These are phyloP conservation scores for Gomphus sp. DNA, from an alignment of 1,284 basidiomycete species.

Conservation along the genomic window DNA sequence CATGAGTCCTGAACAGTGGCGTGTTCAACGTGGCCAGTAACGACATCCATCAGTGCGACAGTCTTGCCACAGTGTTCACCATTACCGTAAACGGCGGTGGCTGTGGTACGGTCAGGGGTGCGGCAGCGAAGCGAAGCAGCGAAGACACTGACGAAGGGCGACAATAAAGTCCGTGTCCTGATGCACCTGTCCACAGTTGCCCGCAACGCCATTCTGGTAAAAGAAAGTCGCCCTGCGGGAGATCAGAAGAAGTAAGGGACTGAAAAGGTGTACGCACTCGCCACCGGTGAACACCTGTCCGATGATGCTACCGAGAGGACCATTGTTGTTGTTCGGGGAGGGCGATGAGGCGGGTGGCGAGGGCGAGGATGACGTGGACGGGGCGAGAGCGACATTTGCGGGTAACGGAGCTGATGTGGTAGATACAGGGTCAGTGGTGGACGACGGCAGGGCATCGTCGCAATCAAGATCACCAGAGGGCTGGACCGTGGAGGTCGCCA, in stretches of 20 bases:
- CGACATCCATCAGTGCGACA: conserved; percentile 55
- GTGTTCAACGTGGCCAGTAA: conserved; percentile 46
- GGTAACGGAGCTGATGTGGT: conserved; percentile 13
- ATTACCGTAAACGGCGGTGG: conserved; percentile 33
- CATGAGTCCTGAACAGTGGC: conserved; percentile 74
- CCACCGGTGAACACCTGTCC: conserved; percentile 27
- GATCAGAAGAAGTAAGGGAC: not conserved
- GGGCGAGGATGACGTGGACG: conserved; percentile 8
- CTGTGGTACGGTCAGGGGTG: not conserved
- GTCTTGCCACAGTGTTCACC: conserved; percentile 53
- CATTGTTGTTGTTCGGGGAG: conserved; percentile 11
- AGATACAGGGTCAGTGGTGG: conserved; percentile 16
- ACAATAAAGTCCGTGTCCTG: conserved; percentile 58
- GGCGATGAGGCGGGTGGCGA: conserved; percentile 4
- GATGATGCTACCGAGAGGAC: conserved; percentile 3
- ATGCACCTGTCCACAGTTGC: conserved; percentile 68
- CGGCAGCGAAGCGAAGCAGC: not conserved
- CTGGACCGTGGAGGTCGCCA: conserved; percentile 19
- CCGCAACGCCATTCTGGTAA: conserved; percentile 57
- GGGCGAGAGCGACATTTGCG: conserved; percentile 6
- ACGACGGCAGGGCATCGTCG: conserved; percentile 22
- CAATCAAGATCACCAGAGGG: conserved; percentile 16
- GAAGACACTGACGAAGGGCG: conserved; percentile 46
- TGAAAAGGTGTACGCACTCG: conserved; percentile 29
- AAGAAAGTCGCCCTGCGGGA: conserved; percentile 58